phyloP scores from a whole-genome alignment of 352 stramenopile species.

The Globisporangium rhizosaccharum region DNA sequence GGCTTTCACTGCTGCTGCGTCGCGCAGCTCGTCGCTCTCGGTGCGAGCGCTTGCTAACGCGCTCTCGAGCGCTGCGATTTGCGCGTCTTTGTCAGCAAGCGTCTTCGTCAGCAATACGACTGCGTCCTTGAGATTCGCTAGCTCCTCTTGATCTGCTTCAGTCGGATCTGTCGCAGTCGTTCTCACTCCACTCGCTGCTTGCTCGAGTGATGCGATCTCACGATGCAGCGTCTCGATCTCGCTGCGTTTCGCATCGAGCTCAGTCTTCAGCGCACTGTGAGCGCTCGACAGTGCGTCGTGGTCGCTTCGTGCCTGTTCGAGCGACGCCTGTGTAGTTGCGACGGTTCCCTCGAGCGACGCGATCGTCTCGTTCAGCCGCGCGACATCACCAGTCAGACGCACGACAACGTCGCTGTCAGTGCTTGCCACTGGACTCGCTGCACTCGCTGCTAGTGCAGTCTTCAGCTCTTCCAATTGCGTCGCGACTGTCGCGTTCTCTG shows the following conservation, averaged over 20 bases:
- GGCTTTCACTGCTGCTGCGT: background rate
- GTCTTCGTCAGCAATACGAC: background rate
- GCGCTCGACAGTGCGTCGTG: background rate
- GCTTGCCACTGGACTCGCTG: background rate
- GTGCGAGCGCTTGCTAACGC: conserved; percentile 1
- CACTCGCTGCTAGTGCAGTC: background rate
- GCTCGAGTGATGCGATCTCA: background rate
- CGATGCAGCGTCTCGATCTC: conserved; percentile 4
- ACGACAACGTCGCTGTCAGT: background rate
- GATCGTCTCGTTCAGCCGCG: background rate
- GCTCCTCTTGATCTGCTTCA: no score
- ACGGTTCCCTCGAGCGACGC: background rate
- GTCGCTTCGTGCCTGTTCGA: background rate
- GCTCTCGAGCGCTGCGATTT: conserved; percentile 3
- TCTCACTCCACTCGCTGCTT: no score
- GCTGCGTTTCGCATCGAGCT: background rate
- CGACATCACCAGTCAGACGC: background rate
- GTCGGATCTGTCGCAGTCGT: no score
- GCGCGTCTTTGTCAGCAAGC: conserved; percentile 2
- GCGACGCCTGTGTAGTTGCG: background rate
- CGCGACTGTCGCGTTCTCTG: conserved; percentile 7
- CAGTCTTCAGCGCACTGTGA: background rate
- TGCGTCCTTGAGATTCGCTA: no score
- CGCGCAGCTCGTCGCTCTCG: background rate
- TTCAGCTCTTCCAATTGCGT: conserved; percentile 3